phyloP scores from a whole-genome alignment of 1,284 basidiomycete species.

The Microbotryum lychnidis-dioicae region DNA sequence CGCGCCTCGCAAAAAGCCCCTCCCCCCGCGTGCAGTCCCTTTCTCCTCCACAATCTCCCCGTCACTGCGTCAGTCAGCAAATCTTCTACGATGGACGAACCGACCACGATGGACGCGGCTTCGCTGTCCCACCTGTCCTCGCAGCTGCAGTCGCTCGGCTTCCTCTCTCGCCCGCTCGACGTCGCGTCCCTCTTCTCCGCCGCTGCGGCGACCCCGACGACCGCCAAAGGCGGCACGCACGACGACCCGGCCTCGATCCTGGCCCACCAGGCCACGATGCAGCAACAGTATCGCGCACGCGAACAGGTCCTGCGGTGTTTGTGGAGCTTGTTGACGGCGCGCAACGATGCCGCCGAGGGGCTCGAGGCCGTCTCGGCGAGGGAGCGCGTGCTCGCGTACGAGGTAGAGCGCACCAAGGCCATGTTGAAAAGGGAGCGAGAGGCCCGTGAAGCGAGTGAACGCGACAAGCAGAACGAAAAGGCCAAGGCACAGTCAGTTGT shows the following conservation, averaged over 20 bases:
- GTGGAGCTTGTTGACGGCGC: slow-evolving; percentile 20
- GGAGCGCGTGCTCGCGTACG: slow-evolving; percentile 9
- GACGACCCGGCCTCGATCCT: neutral
- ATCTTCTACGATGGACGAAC: too few species aligned
- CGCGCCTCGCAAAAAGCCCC: too few species aligned
- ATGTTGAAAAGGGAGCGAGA: slow-evolving; percentile 1
- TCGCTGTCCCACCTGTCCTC: slow-evolving; percentile 15
- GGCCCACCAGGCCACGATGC: slow-evolving; percentile 11
- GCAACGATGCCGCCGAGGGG: slow-evolving; percentile 1
- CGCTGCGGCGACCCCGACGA: neutral
- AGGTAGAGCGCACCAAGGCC: slow-evolving; percentile 12
- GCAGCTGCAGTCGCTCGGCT: slow-evolving; percentile 19
- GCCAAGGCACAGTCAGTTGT: slow-evolving; percentile 18
- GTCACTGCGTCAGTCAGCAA: too few species aligned
- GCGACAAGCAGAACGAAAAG: slow-evolving; percentile 15
- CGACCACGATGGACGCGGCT: neutral
- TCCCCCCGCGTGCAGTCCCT: too few species aligned
- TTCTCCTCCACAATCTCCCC: too few species aligned
- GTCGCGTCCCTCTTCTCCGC: slow-evolving; percentile 9
- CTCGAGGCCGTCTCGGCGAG: slow-evolving; percentile 6
- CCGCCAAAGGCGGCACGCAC: neutral
- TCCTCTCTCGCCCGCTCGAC: slow-evolving; percentile 20
- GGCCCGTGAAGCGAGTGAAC: slow-evolving; percentile 3
- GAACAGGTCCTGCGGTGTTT: slow-evolving; percentile 21
- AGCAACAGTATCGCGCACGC: slow-evolving; percentile 11